Conservation (phyloP, 2,329 filamentous ascomycete species). For the Pestalotiopsis sp. region DNA sequence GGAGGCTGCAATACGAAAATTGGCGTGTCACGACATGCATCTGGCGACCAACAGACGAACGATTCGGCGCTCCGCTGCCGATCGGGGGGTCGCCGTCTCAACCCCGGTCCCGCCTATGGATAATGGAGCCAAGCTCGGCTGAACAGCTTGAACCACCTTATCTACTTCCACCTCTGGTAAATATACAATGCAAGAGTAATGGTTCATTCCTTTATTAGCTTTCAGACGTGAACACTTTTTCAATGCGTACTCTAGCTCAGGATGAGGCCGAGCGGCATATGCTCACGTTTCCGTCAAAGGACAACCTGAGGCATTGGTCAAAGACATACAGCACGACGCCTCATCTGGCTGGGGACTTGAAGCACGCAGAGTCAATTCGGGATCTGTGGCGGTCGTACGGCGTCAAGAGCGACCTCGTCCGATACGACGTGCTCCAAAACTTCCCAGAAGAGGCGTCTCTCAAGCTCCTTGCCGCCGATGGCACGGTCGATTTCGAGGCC, state of each 20-base stretch:
- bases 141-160: neutral
- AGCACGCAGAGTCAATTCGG: constrained; percentile 23
- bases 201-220: neutral
- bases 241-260: constrained; percentile 21
- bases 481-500: neutral
- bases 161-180: neutral
- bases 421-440: constrained; percentile 58
- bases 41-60: no score
- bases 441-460: constrained; percentile 46
- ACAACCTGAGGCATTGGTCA: constrained; percentile 24
- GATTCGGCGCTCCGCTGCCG: neutral
- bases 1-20: no score
- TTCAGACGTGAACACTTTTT: constrained; percentile 53
- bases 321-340: constrained; percentile 23
- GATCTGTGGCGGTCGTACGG: constrained; percentile 26
- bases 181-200: no score
- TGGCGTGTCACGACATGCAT: no score
- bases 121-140: neutral
- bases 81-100: neutral
- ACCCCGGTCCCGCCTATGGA: neutral
- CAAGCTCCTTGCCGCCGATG: constrained; percentile 15
- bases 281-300: constrained; percentile 18
- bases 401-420: constrained; percentile 24
- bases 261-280: constrained; percentile 25
- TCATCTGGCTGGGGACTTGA: constrained; percentile 25